These are phyloP conservation scores for Kodamaea fungicola DNA, from an alignment of 1,139 yeast genomes.

Conservation along the genomic window DNA sequence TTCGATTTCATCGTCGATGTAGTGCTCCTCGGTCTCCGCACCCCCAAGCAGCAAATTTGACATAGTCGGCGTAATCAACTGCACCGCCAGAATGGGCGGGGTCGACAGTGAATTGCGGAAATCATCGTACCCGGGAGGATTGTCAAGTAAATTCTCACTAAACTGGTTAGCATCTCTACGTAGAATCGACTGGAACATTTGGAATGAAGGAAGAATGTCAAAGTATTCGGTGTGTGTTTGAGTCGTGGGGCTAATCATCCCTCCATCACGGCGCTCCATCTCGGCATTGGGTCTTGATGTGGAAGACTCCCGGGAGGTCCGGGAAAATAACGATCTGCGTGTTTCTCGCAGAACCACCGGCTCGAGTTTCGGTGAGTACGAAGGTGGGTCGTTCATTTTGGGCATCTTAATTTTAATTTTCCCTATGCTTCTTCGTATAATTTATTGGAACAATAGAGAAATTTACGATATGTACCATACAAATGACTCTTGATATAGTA, in stretches of 20 bases:
- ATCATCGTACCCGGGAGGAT: slow-evolving; percentile 44
- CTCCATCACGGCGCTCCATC: too few species aligned
- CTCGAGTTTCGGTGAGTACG: too few species aligned
- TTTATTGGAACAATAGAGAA: too few species aligned
- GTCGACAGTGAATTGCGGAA: slow-evolving; percentile 26
- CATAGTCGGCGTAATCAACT: slow-evolving; percentile 6
- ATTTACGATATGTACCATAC: too few species aligned
- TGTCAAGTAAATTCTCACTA: slow-evolving; percentile 31
- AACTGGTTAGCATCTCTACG: slow-evolving; percentile 46
- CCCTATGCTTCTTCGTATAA: too few species aligned
- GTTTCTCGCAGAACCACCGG: too few species aligned
- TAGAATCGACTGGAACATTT: slow-evolving; percentile 56
- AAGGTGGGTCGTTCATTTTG: too few species aligned
- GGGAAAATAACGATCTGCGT: too few species aligned
- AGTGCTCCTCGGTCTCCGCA: slow-evolving; percentile 22
- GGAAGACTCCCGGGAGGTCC: too few species aligned
- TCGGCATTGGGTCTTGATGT: too few species aligned
- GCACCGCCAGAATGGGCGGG: slow-evolving; percentile 15
- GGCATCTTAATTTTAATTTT: too few species aligned
- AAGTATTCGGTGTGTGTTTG: slow-evolving; percentile 42
- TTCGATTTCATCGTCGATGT: slow-evolving; percentile 5
- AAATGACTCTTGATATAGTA: too few species aligned
- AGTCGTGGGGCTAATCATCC: slow-evolving; percentile 20
- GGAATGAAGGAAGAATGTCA: slow-evolving; percentile 61
- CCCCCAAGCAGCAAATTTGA: slow-evolving; percentile 10